phyloP scores from a whole-genome alignment of 352 stramenopile species.

The Pythium coloratum region DNA sequence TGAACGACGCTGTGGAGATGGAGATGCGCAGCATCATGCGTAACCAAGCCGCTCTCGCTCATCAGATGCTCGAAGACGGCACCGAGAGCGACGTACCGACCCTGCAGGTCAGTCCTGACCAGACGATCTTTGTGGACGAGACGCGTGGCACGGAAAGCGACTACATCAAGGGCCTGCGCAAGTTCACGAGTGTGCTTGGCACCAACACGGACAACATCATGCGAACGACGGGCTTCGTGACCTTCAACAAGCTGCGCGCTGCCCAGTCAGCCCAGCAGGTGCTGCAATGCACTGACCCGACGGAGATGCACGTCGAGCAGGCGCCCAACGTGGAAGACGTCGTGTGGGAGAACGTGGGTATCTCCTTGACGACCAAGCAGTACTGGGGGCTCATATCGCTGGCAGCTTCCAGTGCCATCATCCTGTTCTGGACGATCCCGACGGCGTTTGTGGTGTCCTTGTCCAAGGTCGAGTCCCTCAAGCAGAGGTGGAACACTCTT shows the following conservation, averaged over 20 bases:
- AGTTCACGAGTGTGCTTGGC: constrained; percentile 34
- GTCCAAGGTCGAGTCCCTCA: constrained; percentile 60
- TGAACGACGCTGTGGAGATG: constrained; percentile 77
- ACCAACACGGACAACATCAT: constrained; percentile 55
- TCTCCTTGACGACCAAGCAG: constrained; percentile 73
- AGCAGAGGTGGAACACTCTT: constrained; percentile 51
- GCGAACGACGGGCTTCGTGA: constrained; percentile 75
- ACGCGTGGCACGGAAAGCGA: constrained; percentile 39
- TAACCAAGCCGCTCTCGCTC: constrained; percentile 61
- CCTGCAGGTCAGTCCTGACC: constrained; percentile 26
- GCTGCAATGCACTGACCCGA: constrained; percentile 70
- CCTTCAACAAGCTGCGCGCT: constrained; percentile 71
- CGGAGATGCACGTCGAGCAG: constrained; percentile 67
- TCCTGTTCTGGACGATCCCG: constrained; percentile 83
- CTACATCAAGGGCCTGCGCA: constrained; percentile 51
- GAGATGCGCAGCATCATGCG: constrained; percentile 68
- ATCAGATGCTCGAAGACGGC: constrained; percentile 39
- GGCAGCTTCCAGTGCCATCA: constrained; percentile 60
- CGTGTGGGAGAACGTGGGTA: constrained; percentile 79
- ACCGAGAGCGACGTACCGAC: constrained; percentile 27
- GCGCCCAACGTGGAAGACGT: constrained; percentile 67
- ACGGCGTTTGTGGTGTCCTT: constrained; percentile 78
- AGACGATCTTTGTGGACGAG: constrained; percentile 19
- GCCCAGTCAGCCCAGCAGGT: constrained; percentile 80
- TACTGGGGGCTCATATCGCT: constrained; percentile 71